Base-by-base conservation (phyloP, 495 filamentous ascomycete genomes). In the Rhypophila decipiens region DNA sequence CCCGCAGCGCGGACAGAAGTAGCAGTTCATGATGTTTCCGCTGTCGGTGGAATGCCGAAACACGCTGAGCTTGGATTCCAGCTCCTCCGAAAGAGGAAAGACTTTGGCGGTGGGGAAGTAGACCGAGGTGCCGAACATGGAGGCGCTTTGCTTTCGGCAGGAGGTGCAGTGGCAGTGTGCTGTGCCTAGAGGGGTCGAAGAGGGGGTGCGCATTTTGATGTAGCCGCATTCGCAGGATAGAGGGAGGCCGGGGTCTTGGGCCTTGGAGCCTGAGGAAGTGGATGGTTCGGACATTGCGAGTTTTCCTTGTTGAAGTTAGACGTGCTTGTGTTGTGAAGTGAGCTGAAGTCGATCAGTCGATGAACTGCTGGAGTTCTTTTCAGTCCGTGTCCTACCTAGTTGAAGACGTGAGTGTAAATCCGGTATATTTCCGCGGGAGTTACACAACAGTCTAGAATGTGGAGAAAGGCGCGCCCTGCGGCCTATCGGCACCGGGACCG, bases 151-250 rank as follows among this genome's bases (percentile, higher is more conserved):
- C 58, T 75, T 76, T 18, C 66, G 73, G 53, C 78, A 81, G 44
- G 74, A 60, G 20, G 69, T 73, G 61, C 78, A 81, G 63, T 81
- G 78, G 58, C 78, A 81, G 62, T 69, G 61, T 53, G 69, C 76
- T 19, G 76, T 52, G 4, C 57, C 62, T 21, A 71, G 51, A 9
- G 72, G 72, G 22, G 49, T 47, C 18, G 60, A 46, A 2, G 56
- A 44, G 20, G 77, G 70, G 7, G 75, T 73, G 13, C 53, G 59
- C 50, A 80, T 74, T 27, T 52, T 44, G 17, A 79, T 63, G 48
- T 62, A 49, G 24, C 69, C 68, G 58, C 78, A 82, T 57, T 78
- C 72, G 54, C 78, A 82, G 31, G 66, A 61, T 23, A 66, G 53
- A 9, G 59, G 60, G 36, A 55, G 37, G 46, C 57, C 57, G 5